Percentiles rank a stretch among this genome's conserved stretches.
phyloP scores from a whole-genome alignment of 179 eudicot genomes.

The Silene noctiflora region DNA sequence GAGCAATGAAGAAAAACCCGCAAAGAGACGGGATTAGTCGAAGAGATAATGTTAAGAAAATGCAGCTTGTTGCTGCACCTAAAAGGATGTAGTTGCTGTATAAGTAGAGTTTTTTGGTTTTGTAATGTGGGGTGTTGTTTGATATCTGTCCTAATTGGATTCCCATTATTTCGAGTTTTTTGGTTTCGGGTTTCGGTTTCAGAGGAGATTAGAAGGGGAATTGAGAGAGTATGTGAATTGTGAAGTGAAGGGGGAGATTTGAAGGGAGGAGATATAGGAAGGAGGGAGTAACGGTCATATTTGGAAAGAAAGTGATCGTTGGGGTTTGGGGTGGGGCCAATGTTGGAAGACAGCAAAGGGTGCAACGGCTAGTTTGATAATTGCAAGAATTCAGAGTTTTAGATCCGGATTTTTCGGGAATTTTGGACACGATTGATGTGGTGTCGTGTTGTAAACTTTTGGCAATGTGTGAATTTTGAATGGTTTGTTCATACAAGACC shows the following conservation, averaged over 20 bases:
- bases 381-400: too few species aligned
- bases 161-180: constrained; percentile 25
- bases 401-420: too few species aligned
- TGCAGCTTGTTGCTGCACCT: constrained; percentile 59
- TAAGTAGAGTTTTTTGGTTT: constrained; percentile 47
- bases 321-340: constrained; percentile 21
- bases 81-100: constrained; percentile 53
- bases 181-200: neutral
- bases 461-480: too few species aligned
- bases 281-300: constrained; percentile 31
- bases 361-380: constrained; percentile 34
- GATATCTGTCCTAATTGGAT: constrained; percentile 25
- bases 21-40: constrained; percentile 52
- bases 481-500: too few species aligned
- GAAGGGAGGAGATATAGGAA: constrained; percentile 23
- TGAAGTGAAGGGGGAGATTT: constrained; percentile 12
- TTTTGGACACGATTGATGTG: too few species aligned
- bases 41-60: constrained; percentile 66
- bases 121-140: constrained; percentile 35
- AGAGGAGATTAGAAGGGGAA: neutral
- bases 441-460: too few species aligned
- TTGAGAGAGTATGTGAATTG: too few species aligned
- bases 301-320: constrained; percentile 10
- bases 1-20: constrained; percentile 57
- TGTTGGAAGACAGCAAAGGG: constrained; percentile 13